Percentiles rank a stretch among this genome's conserved stretches.
Evolutionary conservation across 179 eudicot species (phyloP).

Genomic region (Actinidia arguta): DNA sequence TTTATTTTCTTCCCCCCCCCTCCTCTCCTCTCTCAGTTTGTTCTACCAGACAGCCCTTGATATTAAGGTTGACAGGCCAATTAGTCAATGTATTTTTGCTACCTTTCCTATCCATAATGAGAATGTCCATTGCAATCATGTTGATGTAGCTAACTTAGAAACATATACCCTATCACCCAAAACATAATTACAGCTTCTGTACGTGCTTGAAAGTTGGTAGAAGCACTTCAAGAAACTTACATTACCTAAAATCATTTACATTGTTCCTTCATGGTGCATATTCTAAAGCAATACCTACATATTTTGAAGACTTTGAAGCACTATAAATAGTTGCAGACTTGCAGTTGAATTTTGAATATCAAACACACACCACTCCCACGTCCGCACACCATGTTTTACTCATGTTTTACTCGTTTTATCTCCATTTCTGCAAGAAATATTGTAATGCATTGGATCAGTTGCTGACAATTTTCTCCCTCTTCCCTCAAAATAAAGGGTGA

Average conservation of each 20-base stretch:
- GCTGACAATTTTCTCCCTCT: background rate
- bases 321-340: background rate
- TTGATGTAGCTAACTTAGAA: too few relatives aligned
- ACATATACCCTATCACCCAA: too few relatives aligned
- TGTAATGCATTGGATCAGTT: background rate
- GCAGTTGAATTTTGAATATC: background rate
- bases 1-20: too few relatives aligned
- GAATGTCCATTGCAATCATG: too few relatives aligned
- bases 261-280: background rate
- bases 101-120: too few relatives aligned
- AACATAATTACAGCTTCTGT: too few relatives aligned
- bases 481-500: conserved; percentile 49
- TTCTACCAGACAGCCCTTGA: too few relatives aligned
- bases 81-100: too few relatives aligned
- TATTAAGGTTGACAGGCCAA: too few relatives aligned
- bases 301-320: background rate
- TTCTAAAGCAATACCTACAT: background rate
- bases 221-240: too few relatives aligned
- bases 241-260: background rate
- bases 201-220: too few relatives aligned
- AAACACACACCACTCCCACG: background rate
- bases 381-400: background rate
- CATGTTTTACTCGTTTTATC: background rate
- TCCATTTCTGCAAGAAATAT: background rate
- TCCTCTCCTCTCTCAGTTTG: too few relatives aligned